Percentiles rank a stretch among this genome's conserved stretches.
phyloP scores from a whole-genome alignment of 352 stramenopile genomes.

The Globisporangium takayamanum region DNA sequence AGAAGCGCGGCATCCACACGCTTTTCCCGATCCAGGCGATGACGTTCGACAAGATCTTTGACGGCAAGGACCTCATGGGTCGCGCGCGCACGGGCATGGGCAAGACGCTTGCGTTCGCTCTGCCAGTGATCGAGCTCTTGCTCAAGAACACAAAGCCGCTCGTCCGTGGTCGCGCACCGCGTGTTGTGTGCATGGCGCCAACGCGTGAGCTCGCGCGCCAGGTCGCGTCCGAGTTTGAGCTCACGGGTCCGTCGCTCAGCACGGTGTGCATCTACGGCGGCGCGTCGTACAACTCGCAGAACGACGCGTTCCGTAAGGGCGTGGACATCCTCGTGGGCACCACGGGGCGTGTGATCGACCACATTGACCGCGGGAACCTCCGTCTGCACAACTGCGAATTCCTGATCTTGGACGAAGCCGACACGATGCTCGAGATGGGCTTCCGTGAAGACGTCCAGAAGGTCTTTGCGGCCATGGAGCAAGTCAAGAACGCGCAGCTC shows the following conservation, averaged over 20 bases:
- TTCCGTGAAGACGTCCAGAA: constrained; percentile 95
- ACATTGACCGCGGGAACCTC: constrained; percentile 89
- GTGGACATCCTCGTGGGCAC: constrained; percentile 93
- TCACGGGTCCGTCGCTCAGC: constrained; percentile 61
- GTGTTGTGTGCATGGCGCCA: constrained; percentile 95
- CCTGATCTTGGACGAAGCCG: constrained; percentile 92
- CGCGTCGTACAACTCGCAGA: constrained; percentile 86
- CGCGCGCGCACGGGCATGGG: constrained; percentile 95
- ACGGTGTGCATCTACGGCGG: constrained; percentile 92
- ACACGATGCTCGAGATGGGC: constrained; percentile 96
- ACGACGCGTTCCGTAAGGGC: constrained; percentile 80
- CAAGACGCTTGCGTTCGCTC: constrained; percentile 98
- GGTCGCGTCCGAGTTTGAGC: constrained; percentile 90
- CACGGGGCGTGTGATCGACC: constrained; percentile 90
- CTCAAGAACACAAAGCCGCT: constrained; percentile 78
- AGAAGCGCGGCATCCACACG: constrained; percentile 73
- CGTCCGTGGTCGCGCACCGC: constrained; percentile 63
- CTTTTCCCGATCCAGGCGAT: constrained; percentile 92
- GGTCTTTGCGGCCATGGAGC: constrained; percentile 82
- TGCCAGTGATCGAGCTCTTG: constrained; percentile 93
- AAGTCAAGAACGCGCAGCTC: constrained; percentile 48
- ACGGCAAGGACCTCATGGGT: constrained; percentile 96
- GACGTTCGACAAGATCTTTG: constrained; percentile 94
- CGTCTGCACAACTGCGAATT: constrained; percentile 86
- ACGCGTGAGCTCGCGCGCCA: constrained; percentile 98